These are phyloP conservation scores for Metarhizium sp. DNA, from an alignment of 2,329 filamentous ascomycete species.

Conservation along the genomic window DNA sequence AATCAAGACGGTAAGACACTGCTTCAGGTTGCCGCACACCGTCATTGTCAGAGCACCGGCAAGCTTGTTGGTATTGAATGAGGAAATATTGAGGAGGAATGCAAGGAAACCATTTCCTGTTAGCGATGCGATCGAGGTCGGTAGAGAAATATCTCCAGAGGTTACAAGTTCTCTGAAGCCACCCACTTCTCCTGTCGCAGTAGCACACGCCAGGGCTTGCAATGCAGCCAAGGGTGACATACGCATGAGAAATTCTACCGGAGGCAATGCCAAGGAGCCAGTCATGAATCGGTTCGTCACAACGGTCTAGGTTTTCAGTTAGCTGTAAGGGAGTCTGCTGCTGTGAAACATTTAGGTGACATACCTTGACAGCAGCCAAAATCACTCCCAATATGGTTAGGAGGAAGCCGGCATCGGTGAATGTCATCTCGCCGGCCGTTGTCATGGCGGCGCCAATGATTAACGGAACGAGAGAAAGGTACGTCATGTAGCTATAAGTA, in stretches of 20 bases:
- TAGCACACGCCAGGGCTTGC: slow-evolving; percentile 44
- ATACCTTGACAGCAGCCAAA: slow-evolving; percentile 44
- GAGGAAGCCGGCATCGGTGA: slow-evolving; percentile 46
- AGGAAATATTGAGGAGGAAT: slow-evolving; percentile 46
- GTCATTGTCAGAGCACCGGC: slow-evolving; percentile 50
- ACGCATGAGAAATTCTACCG: slow-evolving; percentile 51
- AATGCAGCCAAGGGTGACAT: slow-evolving; percentile 52
- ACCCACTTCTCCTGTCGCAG: slow-evolving; percentile 41
- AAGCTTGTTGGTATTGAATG: slow-evolving; percentile 48
- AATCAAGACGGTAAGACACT: slow-evolving; percentile 44
- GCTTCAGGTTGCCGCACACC: slow-evolving; percentile 50
- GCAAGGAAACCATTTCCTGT: slow-evolving; percentile 44
- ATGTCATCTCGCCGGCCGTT: slow-evolving; percentile 54
- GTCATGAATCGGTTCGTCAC: slow-evolving; percentile 58
- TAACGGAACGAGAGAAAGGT: slow-evolving; percentile 51
- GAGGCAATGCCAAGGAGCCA: slow-evolving; percentile 44
- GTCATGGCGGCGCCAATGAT: slow-evolving; percentile 50
- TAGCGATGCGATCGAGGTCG: slow-evolving; percentile 30
- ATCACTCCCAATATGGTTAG: slow-evolving; percentile 45
- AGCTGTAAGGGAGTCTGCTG: neutral
- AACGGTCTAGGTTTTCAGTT: slow-evolving; percentile 34
- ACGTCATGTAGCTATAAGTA: slow-evolving; percentile 45
- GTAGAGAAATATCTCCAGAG: slow-evolving; percentile 24
- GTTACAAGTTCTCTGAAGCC: slow-evolving; percentile 28
- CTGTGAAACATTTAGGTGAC: slow-evolving; percentile 1